These are phyloP conservation scores for Pistacia integerrima DNA, from an alignment of 345 rosid genomes.

Conservation along the genomic window DNA sequence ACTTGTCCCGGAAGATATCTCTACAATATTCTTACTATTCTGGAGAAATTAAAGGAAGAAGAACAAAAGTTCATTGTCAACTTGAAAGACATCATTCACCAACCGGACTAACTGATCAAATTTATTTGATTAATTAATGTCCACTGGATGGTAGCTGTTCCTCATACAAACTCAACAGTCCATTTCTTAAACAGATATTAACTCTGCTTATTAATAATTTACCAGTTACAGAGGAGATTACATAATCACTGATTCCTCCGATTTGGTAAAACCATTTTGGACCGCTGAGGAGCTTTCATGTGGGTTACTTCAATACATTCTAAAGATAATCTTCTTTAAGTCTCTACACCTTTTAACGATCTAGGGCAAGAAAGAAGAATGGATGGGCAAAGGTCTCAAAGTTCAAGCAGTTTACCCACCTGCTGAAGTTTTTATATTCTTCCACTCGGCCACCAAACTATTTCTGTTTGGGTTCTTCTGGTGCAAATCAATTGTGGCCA, in stretches of 20 bases:
- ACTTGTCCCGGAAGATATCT: slow-evolving; percentile 30
- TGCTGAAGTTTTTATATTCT: neutral
- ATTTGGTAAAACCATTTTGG: neutral
- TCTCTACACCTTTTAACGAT: neutral
- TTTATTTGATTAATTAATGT: neutral
- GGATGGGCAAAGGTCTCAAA: neutral
- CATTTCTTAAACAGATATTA: neutral
- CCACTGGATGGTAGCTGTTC: neutral
- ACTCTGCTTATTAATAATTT: too few species aligned
- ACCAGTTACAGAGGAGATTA: too few species aligned
- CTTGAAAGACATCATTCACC: slow-evolving; percentile 15
- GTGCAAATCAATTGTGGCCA: neutral
- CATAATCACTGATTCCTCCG: neutral
- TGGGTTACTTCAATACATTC: neutral
- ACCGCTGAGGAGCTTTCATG: neutral
- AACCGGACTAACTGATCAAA: slow-evolving; percentile 11
- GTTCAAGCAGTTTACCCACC: slow-evolving; percentile 9
- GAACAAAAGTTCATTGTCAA: neutral
- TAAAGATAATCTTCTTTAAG: neutral
- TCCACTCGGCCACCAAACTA: slow-evolving; percentile 12
- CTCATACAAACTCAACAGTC: neutral
- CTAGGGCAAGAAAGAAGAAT: neutral
- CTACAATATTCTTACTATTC: neutral
- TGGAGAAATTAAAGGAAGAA: neutral
- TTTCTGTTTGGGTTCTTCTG: neutral